Evolutionary conservation across 768 basidiomycete species (phyloP).

Genomic region (Fomitopsis serialis): DNA sequence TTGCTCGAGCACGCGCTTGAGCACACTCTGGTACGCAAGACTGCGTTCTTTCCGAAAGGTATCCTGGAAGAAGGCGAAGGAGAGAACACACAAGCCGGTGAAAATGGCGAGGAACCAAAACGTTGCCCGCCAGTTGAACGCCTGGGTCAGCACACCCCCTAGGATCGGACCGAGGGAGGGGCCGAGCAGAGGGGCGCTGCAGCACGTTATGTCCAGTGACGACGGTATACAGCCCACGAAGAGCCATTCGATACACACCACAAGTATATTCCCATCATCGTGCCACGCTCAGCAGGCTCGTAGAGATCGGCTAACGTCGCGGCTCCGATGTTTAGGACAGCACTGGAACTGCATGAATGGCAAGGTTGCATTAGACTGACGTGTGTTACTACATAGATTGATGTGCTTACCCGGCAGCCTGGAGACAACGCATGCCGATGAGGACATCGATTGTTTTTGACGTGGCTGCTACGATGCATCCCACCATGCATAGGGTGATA

Average conservation of each 20-base stretch:
- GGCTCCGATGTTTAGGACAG: constrained; percentile 67
- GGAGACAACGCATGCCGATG: constrained; percentile 63
- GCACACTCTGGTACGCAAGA: constrained; percentile 65
- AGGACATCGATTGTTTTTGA: constrained; percentile 49
- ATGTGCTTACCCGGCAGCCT: constrained; percentile 52
- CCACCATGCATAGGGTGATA: constrained; percentile 46
- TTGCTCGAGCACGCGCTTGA: constrained; percentile 34
- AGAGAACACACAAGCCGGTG: constrained; percentile 44
- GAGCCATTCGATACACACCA: constrained; percentile 9
- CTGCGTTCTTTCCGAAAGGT: constrained; percentile 84
- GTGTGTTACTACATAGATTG: not conserved
- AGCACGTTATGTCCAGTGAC: not conserved
- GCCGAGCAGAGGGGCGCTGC: constrained; percentile 72
- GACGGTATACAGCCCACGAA: no score
- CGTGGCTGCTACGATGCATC: constrained; percentile 50
- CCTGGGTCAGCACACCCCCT: constrained; percentile 62
- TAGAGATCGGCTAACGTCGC: constrained; percentile 78
- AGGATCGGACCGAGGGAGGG: constrained; percentile 66
- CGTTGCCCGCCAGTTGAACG: constrained; percentile 70
- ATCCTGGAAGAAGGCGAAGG: constrained; percentile 71
- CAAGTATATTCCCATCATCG: constrained; percentile 77
- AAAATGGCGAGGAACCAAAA: constrained; percentile 80
- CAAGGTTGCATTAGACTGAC: no score
- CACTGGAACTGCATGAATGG: constrained; percentile 56
- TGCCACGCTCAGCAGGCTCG: constrained; percentile 68